Base-by-base conservation (phyloP, 805 yeast species). In the Ogataea philodendri region DNA sequence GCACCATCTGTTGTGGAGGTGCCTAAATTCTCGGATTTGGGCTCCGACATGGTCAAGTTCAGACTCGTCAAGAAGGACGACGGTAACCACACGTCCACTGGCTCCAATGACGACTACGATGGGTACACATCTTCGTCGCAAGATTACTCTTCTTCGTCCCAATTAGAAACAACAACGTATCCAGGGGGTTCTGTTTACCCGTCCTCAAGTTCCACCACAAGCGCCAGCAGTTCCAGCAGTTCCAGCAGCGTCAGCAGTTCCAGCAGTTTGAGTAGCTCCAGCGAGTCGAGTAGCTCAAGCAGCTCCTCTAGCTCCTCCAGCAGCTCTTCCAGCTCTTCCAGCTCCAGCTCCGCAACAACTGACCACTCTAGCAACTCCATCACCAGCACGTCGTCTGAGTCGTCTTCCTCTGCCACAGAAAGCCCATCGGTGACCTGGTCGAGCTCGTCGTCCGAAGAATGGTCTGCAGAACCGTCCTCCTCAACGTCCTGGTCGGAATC, bases 371-470 rank as follows among this genome's bases (percentile, higher is more conserved):
- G 16, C 48, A 7, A 15, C 39, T 5, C 41, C 4, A 8, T 25
- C 5, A 32, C 49, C n/a, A 22, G 41, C 3, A 21, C 42, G 3
- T 21, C 51, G 5, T 33, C 46, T n/a, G 25, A 47, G 8, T 24
- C 42, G 3, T 26, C 44, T 11, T 32, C 44, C 15, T 14, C 41
- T 21, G 14, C 32, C 24, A 10, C 41, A 5, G n/a, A n/a, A n/a
- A n/a, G n/a, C n/a, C n/a, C n/a, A n/a, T n/a, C n/a, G n/a, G n/a
- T n/a, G n/a, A n/a, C n/a, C n/a, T n/a, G n/a, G n/a, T n/a, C n/a
- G n/a, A n/a, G n/a, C n/a, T n/a, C n/a, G n/a, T n/a, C n/a, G n/a
- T n/a, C n/a, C n/a, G n/a, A n/a, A n/a, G n/a, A n/a, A n/a, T n/a
- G n/a, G n/a, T n/a, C n/a, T n/a, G n/a, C n/a, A n/a, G n/a, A n/a